These are phyloP conservation scores for Hansenula lynferdii DNA, from an alignment of 1,139 yeast species.

Conservation along the genomic window DNA sequence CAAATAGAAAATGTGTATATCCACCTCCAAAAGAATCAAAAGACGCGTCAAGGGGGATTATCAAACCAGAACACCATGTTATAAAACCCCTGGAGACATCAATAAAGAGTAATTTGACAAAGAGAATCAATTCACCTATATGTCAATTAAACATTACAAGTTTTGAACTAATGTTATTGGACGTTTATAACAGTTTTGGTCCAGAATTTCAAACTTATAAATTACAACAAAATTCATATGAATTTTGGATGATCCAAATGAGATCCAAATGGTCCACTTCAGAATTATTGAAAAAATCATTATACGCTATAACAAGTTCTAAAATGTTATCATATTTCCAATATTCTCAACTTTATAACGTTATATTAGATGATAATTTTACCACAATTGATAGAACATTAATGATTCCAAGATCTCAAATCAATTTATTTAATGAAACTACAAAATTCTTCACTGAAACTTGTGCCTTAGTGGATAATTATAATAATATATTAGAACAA, in stretches of 20 bases:
- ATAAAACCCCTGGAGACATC: not conserved
- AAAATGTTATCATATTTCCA: constrained; percentile 9
- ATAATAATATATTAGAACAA: not conserved
- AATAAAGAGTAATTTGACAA: too few relatives aligned
- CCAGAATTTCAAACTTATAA: constrained; percentile 14
- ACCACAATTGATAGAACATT: not conserved
- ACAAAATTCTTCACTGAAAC: not conserved
- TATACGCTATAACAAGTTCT: constrained; percentile 17
- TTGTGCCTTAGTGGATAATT: not conserved
- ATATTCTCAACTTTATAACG: too few relatives aligned
- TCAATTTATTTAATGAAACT: not conserved
- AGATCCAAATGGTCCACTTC: constrained; percentile 15
- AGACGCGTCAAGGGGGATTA: too few relatives aligned
- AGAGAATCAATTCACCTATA: not conserved
- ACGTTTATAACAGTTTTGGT: constrained; percentile 12
- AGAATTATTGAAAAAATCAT: constrained; percentile 10
- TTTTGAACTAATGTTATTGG: constrained; percentile 2
- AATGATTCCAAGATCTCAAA: not conserved
- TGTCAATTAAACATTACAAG: constrained; percentile 1
- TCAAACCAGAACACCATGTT: not conserved
- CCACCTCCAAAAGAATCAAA: not conserved
- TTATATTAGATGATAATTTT: not conserved
- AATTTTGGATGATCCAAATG: constrained; percentile 13
- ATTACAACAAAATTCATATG: constrained; percentile 6
- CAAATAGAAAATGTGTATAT: constrained; percentile 13